Evolutionary conservation across 2,329 filamentous ascomycete genomes (phyloP).

Genomic region (Aspergillus ustus): DNA sequence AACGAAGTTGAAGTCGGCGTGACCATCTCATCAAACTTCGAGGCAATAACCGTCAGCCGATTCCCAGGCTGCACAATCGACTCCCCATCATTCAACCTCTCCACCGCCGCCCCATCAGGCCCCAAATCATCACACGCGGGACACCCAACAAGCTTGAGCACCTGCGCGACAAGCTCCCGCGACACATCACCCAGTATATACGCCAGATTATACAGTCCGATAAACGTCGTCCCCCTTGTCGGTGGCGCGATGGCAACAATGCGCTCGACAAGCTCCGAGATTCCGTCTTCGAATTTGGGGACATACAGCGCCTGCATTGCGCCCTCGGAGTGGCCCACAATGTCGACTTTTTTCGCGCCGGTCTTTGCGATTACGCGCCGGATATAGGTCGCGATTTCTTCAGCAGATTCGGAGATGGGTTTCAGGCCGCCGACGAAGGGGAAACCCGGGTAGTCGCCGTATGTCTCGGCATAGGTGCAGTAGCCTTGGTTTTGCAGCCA

Average conservation of each 20-base stretch:
- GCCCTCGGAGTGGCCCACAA: slow-evolving; percentile 52
- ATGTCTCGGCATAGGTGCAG: slow-evolving; percentile 50
- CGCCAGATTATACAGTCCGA: slow-evolving; percentile 34
- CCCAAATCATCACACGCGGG: slow-evolving; percentile 40
- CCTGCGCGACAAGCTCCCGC: slow-evolving; percentile 27
- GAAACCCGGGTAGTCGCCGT: slow-evolving; percentile 45
- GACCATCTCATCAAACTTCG: slow-evolving; percentile 40
- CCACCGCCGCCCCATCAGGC: slow-evolving; percentile 33
- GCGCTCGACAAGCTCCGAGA: slow-evolving; percentile 36
- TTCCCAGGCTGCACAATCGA: slow-evolving; percentile 43
- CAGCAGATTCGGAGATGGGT: slow-evolving; percentile 44
- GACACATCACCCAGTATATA: slow-evolving; percentile 34
- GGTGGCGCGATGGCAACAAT: slow-evolving; percentile 43
- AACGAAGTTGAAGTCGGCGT: slow-evolving; percentile 38
- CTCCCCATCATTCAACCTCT: slow-evolving; percentile 37
- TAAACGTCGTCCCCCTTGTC: slow-evolving; percentile 40
- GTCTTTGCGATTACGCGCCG: slow-evolving; percentile 41
- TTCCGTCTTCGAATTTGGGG: slow-evolving; percentile 41
- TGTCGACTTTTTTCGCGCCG: slow-evolving; percentile 43
- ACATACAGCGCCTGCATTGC: slow-evolving; percentile 48
- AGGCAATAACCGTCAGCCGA: slow-evolving; percentile 40
- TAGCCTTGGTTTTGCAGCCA: slow-evolving; percentile 45
- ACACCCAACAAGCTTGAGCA: slow-evolving; percentile 36
- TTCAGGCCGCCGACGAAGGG: slow-evolving; percentile 46
- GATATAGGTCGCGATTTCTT: slow-evolving; percentile 47